Evolutionary conservation across 169 alveolate genomes (phyloP), one percentile per base, ranked within the genome.

Genomic region (Babesia ovata): DNA sequence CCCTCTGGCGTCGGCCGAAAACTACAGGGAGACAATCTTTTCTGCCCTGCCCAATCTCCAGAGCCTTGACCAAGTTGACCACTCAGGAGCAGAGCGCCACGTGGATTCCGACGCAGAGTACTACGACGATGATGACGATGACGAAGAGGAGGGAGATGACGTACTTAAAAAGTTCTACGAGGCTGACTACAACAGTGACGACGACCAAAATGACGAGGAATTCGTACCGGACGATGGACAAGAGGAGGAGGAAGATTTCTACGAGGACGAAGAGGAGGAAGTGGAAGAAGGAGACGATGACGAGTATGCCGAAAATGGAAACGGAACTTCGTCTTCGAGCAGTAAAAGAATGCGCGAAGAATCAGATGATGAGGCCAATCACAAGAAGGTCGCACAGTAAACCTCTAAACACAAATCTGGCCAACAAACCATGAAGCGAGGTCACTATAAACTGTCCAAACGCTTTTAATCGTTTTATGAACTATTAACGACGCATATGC

Each of bases 181-280:
- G 72, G 91, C 93, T 45, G 95, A 93, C 39, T 85, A 87, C 86
- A 79, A 86, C 65, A 93, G 92, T 28, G 94, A 93, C n/a, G 97
- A 93, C 70, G 95, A 89, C 24, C 92, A 91, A 42, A 96, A 92
- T 52, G 96, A 91, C 59, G 96, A 92, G 19, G 97, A 93, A 58
- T 92, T 92, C 52, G 94, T 86, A 45, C 96, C 96, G 9, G 94
- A 87, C 54, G 91, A 88, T 56, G 93, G 86, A 26, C 88, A 75
- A 0, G 96, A 89, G 17, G 96, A 89, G 60, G 96, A 92, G 21
- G 95, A 91, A 66, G 87, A 84, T 52, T 90, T 79, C 49, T 73
- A 72, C 50, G 95, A 92, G 52, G 90, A 84, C 21, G 93, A 84
- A 11, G 87, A 87, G 28, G 93, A 92, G 21, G 94, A 84, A 14